Evolutionary conservation across 2,329 filamentous ascomycete species (phyloP).

Genomic region (Trichophyton benhamiae): DNA sequence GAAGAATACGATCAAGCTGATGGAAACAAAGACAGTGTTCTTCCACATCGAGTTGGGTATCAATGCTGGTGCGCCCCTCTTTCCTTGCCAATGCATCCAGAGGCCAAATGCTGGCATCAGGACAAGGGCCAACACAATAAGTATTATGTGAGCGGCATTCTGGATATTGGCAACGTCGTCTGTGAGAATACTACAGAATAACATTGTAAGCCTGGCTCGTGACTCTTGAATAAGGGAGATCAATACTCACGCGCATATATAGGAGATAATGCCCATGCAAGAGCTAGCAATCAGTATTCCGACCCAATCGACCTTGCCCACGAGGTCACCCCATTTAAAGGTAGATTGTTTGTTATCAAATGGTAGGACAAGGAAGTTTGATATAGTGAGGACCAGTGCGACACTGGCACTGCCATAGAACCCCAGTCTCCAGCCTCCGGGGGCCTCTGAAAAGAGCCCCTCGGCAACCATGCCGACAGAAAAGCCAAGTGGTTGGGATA

Average conservation of each 20-base stretch:
- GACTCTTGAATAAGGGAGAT: neutral
- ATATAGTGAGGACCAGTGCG: constrained; percentile 15
- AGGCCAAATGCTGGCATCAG: constrained; percentile 38
- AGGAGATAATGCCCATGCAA: constrained; percentile 40
- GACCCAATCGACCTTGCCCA: constrained; percentile 41
- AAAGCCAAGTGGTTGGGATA: constrained; percentile 40
- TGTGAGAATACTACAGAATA: constrained; percentile 6
- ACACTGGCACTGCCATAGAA: constrained; percentile 39
- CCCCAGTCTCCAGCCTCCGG: constrained; percentile 41
- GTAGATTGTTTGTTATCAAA: constrained; percentile 2
- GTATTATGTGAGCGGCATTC: constrained; percentile 1
- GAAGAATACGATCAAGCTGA: constrained; percentile 41
- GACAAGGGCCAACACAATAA: constrained; percentile 5
- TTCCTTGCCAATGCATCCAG: constrained; percentile 43
- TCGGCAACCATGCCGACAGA: constrained; percentile 38
- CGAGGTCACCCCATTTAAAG: constrained; percentile 7
- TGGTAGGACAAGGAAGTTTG: constrained; percentile 6
- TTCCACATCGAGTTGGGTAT: constrained; percentile 53
- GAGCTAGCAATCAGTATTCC: constrained; percentile 37
- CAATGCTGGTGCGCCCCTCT: constrained; percentile 38
- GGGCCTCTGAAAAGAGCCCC: constrained; percentile 38
- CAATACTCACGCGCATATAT: constrained; percentile 36
- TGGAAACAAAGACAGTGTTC: constrained; percentile 43
- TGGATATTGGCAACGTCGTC: constrained; percentile 9
- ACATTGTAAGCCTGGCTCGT: neutral